These are phyloP conservation scores for Aureobasidium sp. DNA, from an alignment of 2,329 filamentous ascomycete species.

Conservation along the genomic window DNA sequence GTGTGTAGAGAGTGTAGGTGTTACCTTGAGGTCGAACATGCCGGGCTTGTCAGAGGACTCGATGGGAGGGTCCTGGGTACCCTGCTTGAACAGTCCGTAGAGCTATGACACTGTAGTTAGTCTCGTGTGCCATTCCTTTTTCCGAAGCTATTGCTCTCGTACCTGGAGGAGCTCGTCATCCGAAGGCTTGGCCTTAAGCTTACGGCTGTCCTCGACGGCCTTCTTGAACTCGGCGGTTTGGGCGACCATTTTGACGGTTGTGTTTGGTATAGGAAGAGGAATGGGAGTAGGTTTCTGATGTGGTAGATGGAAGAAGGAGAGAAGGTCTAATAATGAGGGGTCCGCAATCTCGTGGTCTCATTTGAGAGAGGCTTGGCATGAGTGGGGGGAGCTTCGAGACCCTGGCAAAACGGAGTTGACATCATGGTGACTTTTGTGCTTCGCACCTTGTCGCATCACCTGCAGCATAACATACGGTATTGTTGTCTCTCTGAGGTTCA, in stretches of 20 bases:
- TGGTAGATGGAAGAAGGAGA: not conserved
- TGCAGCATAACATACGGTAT: too few species aligned
- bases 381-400: conserved; percentile 3
- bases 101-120: conserved; percentile 34
- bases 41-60: conserved; percentile 47
- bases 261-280: not conserved
- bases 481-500: too few species aligned
- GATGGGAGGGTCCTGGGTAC: conserved; percentile 32
- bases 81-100: conserved; percentile 45
- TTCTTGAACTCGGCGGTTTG: conserved; percentile 71
- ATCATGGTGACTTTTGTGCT: not conserved
- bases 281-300: not conserved
- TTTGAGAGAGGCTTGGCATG: not conserved
- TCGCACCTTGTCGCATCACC: not conserved
- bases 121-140: not conserved
- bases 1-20: conserved; percentile 24
- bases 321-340: not conserved
- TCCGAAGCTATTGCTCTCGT: conserved; percentile 16
- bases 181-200: conserved; percentile 58
- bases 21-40: conserved; percentile 64
- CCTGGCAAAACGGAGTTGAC: not conserved
- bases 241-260: conserved; percentile 18
- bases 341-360: conserved; percentile 7
- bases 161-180: conserved; percentile 59
- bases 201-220: conserved; percentile 58